Conservation (phyloP, 306 rosid genomes). For the Fragaria ananassa region DNA sequence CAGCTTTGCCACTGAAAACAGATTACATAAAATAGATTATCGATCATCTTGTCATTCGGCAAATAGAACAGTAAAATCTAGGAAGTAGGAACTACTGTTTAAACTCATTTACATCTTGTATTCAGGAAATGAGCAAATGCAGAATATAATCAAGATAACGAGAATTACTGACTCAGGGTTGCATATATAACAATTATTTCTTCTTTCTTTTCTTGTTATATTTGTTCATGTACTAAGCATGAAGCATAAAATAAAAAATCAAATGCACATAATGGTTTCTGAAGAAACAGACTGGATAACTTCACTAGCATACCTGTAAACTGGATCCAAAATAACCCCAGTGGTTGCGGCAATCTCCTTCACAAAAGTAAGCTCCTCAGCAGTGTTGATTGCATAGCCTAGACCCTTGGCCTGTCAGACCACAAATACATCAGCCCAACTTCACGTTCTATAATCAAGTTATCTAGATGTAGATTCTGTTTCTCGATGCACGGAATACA, state of each 20-base stretch:
- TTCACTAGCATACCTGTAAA: conserved; percentile 59
- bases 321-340: conserved; percentile 89
- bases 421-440: conserved; percentile 10
- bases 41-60: not conserved
- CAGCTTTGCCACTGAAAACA: conserved; percentile 80
- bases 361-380: conserved; percentile 76
- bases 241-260: not conserved
- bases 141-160: too few species aligned
- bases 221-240: not conserved
- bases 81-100: not conserved
- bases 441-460: conserved; percentile 20
- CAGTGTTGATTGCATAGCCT: conserved; percentile 85
- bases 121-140: not conserved
- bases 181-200: not conserved
- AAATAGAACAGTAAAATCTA: not conserved
- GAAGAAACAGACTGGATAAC: not conserved
- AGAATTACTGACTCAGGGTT: not conserved
- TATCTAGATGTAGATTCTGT: not conserved
- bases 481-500: not conserved
- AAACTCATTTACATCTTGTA: not conserved
- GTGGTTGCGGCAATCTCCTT: conserved; percentile 73
- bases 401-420: conserved; percentile 76
- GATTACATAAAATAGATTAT: not conserved
- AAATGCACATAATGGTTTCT: not conserved
- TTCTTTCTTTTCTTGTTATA: not conserved